Evolutionary conservation across 164 flowering plant species (phyloP).

Genomic region (Hamamelis virginiana): DNA sequence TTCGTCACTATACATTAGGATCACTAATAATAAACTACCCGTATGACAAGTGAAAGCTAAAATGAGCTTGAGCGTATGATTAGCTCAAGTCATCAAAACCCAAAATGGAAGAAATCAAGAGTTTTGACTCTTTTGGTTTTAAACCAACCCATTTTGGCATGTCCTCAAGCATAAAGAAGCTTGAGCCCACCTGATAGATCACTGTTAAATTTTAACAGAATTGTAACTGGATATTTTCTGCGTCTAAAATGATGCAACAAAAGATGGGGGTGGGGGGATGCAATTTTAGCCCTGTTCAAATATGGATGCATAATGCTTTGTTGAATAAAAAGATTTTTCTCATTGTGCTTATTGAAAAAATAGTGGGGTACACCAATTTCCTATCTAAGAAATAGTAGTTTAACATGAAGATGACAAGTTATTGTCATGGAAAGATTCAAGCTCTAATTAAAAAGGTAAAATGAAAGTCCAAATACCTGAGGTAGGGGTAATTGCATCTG

Average conservation of each 20-base stretch:
- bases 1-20: not conserved
- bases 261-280: not conserved
- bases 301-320: not conserved
- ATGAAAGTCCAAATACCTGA: slow-evolving; percentile 36
- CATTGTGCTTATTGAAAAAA: too few relatives aligned
- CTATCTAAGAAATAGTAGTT: not conserved
- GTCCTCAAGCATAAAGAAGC: not conserved
- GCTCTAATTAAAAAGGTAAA: not conserved
- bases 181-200: not conserved
- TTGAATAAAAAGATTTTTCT: too few relatives aligned
- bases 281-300: not conserved
- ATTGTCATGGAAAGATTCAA: not conserved
- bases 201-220: not conserved
- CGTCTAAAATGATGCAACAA: not conserved
- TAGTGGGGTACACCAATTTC: too few relatives aligned
- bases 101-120: not conserved
- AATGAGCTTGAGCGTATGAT: not conserved
- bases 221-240: not conserved
- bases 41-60: not conserved
- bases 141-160: not conserved
- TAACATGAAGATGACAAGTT: not conserved
- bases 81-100: not conserved
- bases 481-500: slow-evolving; percentile 45
- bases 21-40: not conserved
- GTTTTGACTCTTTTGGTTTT: not conserved